Conservation (phyloP, 179 eudicot species). For the Nepenthes alata region DNA sequence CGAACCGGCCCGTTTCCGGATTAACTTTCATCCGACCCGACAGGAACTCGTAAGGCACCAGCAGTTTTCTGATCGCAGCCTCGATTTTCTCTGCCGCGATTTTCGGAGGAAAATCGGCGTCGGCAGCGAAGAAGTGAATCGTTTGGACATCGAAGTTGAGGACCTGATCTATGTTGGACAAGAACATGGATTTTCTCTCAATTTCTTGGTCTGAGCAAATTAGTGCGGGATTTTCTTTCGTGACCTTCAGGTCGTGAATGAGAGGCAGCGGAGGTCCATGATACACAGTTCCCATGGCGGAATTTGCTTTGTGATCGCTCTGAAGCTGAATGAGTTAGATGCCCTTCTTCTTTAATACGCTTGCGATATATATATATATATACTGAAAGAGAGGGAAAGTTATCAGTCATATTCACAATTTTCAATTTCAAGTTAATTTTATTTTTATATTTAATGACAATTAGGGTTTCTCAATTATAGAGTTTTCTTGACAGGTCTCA, state of each 20-base stretch:
- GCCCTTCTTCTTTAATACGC: no score
- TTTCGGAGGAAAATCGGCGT: constrained; percentile 49
- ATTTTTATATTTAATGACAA: no score
- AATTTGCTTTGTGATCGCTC: neutral
- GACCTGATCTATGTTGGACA: constrained; percentile 77
- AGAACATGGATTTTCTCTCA: constrained; percentile 35
- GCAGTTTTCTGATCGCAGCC: constrained; percentile 29
- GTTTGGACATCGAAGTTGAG: constrained; percentile 77
- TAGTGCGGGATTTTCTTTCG: constrained; percentile 23
- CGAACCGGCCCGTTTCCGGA: constrained; percentile 30
- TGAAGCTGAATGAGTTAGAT: neutral
- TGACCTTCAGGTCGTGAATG: constrained; percentile 48
- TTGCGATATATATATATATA: no score
- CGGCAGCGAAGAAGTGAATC: constrained; percentile 50
- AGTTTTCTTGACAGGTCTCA: no score
- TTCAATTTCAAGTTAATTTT: no score
- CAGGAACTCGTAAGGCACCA: constrained; percentile 47
- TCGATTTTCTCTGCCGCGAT: constrained; percentile 23
- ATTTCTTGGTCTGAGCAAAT: constrained; percentile 34
- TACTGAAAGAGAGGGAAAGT: no score
- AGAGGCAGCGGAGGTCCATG: constrained; percentile 24
- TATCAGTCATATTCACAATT: no score
- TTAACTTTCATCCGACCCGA: constrained; percentile 54
- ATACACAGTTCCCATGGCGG: constrained; percentile 42
- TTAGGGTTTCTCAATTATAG: no score